phyloP scores from a whole-genome alignment of 176 grass and related monocot genomes.

The Carex cristatella region DNA sequence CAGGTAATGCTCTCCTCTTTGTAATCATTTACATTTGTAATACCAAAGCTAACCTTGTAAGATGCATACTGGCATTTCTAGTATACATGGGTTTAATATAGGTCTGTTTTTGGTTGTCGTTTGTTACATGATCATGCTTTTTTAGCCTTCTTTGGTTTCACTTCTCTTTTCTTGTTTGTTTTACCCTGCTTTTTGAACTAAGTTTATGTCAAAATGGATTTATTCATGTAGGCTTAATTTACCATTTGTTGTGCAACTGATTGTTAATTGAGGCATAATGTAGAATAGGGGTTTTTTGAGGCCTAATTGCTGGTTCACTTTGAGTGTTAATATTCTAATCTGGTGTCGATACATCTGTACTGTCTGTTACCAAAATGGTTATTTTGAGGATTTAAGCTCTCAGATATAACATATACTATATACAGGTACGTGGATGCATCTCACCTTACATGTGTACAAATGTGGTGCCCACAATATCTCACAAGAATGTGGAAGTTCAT shows the following conservation, averaged over 20 bases:
- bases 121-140: background rate
- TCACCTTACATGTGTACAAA: constrained; percentile 81
- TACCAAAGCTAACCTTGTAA: background rate
- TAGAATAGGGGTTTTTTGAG: background rate
- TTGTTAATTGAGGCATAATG: background rate
- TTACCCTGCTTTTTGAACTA: background rate
- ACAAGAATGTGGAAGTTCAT: constrained; percentile 29
- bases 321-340: background rate
- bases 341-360: background rate
- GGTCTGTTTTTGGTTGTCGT: background rate
- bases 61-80: background rate
- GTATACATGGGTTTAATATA: background rate
- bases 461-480: constrained; percentile 60
- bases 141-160: background rate
- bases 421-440: constrained; percentile 62
- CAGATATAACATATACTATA: background rate
- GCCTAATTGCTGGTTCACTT: background rate
- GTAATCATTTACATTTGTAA: background rate
- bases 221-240: background rate
- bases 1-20: constrained; percentile 37
- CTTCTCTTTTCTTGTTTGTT: background rate
- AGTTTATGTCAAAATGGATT: background rate
- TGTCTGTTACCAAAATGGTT: background rate
- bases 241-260: background rate
- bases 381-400: background rate